phyloP scores from a whole-genome alignment of 1,139 yeast species.

The Saccharomycopsis crataegensis region DNA sequence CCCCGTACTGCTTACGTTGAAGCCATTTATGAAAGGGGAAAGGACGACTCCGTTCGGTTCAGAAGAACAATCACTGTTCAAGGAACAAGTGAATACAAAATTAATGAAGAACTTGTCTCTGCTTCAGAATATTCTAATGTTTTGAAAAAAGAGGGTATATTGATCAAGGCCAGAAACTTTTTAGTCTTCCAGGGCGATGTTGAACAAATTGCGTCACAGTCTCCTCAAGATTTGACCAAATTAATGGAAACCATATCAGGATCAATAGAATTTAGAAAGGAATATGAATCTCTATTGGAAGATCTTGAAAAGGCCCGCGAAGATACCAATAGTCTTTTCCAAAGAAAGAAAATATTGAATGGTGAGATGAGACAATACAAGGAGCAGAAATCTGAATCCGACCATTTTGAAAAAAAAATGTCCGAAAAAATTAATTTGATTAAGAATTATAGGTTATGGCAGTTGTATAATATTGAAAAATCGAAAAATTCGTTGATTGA shows the following conservation, averaged over 20 bases:
- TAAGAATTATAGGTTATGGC: slow-evolving; percentile 50
- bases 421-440: slow-evolving; percentile 42
- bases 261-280: slow-evolving; percentile 56
- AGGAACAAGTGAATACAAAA: slow-evolving; percentile 64
- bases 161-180: slow-evolving; percentile 86
- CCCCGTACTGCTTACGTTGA: slow-evolving; percentile 72
- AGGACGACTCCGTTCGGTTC: slow-evolving; percentile 45
- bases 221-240: slow-evolving; percentile 65
- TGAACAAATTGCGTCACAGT: slow-evolving; percentile 86
- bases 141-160: slow-evolving; percentile 72
- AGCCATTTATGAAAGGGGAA: slow-evolving; percentile 63
- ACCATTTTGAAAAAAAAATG: slow-evolving; percentile 53
- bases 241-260: slow-evolving; percentile 83
- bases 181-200: slow-evolving; percentile 96
- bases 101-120: slow-evolving; percentile 57
- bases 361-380: slow-evolving; percentile 75
- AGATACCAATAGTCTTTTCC: slow-evolving; percentile 54
- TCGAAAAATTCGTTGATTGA: slow-evolving; percentile 23
- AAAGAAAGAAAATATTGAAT: slow-evolving; percentile 64
- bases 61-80: slow-evolving; percentile 46
- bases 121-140: slow-evolving; percentile 58
- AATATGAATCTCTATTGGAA: slow-evolving; percentile 62
- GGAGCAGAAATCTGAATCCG: slow-evolving; percentile 70
- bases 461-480: slow-evolving; percentile 39
- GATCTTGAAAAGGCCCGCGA: slow-evolving; percentile 64